Percentiles rank a stretch among this genome's conserved stretches.
Evolutionary conservation across 1,139 yeast genomes (phyloP).

Genomic region (Pichia cactophila): DNA sequence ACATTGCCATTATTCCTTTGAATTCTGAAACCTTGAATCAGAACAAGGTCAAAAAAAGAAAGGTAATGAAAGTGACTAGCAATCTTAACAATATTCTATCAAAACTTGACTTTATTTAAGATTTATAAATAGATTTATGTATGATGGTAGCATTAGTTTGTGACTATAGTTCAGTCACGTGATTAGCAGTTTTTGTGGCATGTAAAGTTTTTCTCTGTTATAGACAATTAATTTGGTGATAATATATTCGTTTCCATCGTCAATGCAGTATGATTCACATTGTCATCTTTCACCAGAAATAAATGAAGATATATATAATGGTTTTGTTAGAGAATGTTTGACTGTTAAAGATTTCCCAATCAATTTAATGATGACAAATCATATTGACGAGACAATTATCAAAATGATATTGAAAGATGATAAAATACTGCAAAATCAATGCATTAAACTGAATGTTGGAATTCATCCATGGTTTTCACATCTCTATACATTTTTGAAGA

Average conservation of each 20-base stretch:
- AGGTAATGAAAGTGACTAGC: background rate
- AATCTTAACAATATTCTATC: background rate
- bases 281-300: slow-evolving; percentile 44
- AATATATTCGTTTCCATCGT: background rate
- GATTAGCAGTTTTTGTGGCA: background rate
- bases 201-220: background rate
- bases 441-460: slow-evolving; percentile 62
- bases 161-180: background rate
- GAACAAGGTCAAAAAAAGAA: background rate
- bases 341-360: slow-evolving; percentile 8
- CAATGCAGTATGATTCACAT: slow-evolving; percentile 45
- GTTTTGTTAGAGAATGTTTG: slow-evolving; percentile 3
- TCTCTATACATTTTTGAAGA: slow-evolving; percentile 35
- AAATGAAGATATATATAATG: slow-evolving; percentile 2
- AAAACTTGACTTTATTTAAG: slow-evolving; percentile 1
- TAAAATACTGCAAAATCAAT: slow-evolving; percentile 17
- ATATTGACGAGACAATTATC: slow-evolving; percentile 37
- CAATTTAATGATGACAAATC: slow-evolving; percentile 53
- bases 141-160: too few relatives aligned
- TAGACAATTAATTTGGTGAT: too few relatives aligned
- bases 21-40: background rate
- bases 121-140: too few relatives aligned
- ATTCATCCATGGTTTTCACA: slow-evolving; percentile 91
- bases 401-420: slow-evolving; percentile 10
- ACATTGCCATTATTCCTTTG: background rate